Conservation (phyloP, 2,329 filamentous ascomycete genomes). For the Trichoderma sp. region DNA sequence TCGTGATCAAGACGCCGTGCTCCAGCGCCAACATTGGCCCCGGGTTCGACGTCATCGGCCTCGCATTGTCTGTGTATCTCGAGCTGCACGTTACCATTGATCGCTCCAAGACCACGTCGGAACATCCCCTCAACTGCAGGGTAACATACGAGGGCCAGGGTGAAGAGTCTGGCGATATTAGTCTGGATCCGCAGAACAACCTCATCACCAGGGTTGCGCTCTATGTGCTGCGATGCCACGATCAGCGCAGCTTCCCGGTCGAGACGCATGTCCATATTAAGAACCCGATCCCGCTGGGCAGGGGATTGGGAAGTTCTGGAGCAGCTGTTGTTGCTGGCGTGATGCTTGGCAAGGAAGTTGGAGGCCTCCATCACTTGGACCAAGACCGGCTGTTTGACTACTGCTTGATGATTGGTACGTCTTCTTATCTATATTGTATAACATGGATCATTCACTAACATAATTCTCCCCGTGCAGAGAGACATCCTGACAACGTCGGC, state of each 20-base stretch:
- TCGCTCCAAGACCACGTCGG: conserved; percentile 49
- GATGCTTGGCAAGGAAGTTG: conserved; percentile 86
- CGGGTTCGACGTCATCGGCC: conserved; percentile 95
- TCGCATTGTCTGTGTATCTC: conserved; percentile 90
- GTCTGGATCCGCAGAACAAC: conserved; percentile 80
- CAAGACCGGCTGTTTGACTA: conserved; percentile 88
- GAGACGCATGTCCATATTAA: conserved; percentile 91
- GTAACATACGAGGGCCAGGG: conserved; percentile 88
- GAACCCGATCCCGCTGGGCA: conserved; percentile 90
- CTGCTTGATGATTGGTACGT: conserved; percentile 87
- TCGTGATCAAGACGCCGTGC: conserved; percentile 77
- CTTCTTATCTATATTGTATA: neutral
- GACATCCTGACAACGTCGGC: conserved; percentile 91
- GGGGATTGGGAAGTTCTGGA: conserved; percentile 91
- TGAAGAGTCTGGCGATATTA: conserved; percentile 68
- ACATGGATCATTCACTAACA: neutral
- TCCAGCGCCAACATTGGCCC: conserved; percentile 97
- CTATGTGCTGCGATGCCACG: conserved; percentile 91
- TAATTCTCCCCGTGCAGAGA: conserved; percentile 47
- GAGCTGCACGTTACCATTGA: conserved; percentile 81
- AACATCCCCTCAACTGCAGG: conserved; percentile 74
- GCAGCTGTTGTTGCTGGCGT: conserved; percentile 95
- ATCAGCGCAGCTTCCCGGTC: conserved; percentile 75
- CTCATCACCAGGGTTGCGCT: conserved; percentile 91
- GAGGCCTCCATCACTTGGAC: conserved; percentile 67